Conservation (phyloP, 805 yeast species). For the Starmerella lactis-condensi region DNA sequence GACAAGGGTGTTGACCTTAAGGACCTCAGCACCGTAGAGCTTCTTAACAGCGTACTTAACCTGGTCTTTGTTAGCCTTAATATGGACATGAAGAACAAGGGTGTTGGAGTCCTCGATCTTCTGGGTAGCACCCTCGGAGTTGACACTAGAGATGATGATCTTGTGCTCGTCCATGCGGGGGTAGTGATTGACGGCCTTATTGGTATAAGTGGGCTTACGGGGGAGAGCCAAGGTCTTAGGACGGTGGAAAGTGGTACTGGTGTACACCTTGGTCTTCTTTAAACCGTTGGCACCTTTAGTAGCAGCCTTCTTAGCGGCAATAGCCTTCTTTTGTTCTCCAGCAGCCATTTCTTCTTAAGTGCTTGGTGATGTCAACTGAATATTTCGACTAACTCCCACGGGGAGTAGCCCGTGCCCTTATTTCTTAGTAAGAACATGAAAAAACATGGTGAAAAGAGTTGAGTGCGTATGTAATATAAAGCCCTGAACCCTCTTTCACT, state of each 20-base stretch:
- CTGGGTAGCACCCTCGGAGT: conserved; percentile 97
- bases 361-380: too few relatives aligned
- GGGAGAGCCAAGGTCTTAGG: conserved; percentile 93
- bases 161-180: conserved; percentile 93
- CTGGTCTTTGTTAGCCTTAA: conserved; percentile 95
- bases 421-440: too few relatives aligned
- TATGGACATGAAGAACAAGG: conserved; percentile 92
- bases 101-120: conserved; percentile 99
- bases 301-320: conserved; percentile 97
- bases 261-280: conserved; percentile 84
- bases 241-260: conserved; percentile 83
- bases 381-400: conserved; percentile 5
- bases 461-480: too few relatives aligned
- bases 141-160: conserved; percentile 83
- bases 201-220: conserved; percentile 86
- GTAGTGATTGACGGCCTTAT: conserved; percentile 93
- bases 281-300: conserved; percentile 88
- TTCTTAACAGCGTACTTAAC: conserved; percentile 97
- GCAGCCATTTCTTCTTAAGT: conserved; percentile 20
- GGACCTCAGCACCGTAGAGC: conserved; percentile 89
- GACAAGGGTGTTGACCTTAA: conserved; percentile 85
- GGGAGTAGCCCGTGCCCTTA: conserved; percentile 8
- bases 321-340: conserved; percentile 48
- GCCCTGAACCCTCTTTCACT: conserved; percentile 5
- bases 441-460: conserved; percentile 5